Base-by-base conservation (phyloP, 1,139 yeast species). In the Yamadazyma pseudoaaseri region DNA sequence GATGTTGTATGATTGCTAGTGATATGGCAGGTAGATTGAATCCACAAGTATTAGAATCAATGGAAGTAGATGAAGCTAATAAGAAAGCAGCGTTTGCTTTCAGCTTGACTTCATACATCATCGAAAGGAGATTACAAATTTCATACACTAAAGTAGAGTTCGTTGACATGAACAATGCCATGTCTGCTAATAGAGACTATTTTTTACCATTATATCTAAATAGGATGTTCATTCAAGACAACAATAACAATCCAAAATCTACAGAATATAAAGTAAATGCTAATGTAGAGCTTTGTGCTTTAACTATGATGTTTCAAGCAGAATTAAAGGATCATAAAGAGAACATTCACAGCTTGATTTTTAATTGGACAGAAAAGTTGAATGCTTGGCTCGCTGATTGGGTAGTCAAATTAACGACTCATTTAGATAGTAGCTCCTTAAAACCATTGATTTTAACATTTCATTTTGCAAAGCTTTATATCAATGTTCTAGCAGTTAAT, bases 371-470 rank as follows among this genome's bases (percentile, higher is more conserved):
- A 3, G 20, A 15, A 6, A 34, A 35, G 16, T 30, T 37, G 12
- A 35, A 37, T 27, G 23, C 16, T 27, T 37, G 40, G 40, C 29
- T 37, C 10, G 38, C 38, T 10, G 40, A 34, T 15, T 37, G 40
- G 40, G 31, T 37, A 6, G 38, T 38, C 7, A 31, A 29, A 27
- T 28, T 37, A 13, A 29, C 33, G 9, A 37, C 34, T 10, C 31
- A 36, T 21, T 31, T 37, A 21, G 40, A 31, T 12, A 17, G 25
- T 7, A 34, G 38, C 8, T 34, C 40, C 6, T 20, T 31, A 4
- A 37, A 37, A 21, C 38, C 40, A 2, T 21, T 35, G 15, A 14
- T 37, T 7, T 23, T 37, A 15, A 35, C 34, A 5, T 37, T 34
- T 26, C 33, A 37, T 24, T 37, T 37, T 27, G 32, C 40, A 2